These are phyloP conservation scores for Pseudotsuga menziesii DNA, from an alignment of 75 land plant species.

Conservation along the genomic window DNA sequence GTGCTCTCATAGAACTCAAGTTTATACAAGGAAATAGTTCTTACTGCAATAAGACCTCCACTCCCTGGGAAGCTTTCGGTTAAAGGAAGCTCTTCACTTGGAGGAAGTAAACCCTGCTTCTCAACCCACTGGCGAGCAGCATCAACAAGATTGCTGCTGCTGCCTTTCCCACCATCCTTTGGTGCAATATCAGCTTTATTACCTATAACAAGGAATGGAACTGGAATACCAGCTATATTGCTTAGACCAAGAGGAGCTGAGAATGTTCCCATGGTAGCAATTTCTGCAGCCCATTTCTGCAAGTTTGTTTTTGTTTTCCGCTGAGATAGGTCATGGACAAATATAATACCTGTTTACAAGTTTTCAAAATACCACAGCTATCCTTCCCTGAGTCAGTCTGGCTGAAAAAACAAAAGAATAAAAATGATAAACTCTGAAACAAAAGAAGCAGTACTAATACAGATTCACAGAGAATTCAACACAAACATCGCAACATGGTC, in stretches of 20 bases:
- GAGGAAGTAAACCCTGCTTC: conserved; percentile 84
- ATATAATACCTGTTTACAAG: conserved; percentile 62
- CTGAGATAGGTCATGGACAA: conserved; percentile 86
- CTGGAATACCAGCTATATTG: conserved; percentile 75
- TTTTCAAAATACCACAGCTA: conserved; percentile 6
- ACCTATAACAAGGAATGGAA: conserved; percentile 77
- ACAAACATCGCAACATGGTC: too few species aligned
- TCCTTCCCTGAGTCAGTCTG: conserved; percentile 14
- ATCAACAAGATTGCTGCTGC: conserved; percentile 94
- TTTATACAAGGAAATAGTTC: conserved; percentile 5
- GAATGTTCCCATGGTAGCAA: conserved; percentile 68
- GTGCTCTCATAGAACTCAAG: too few species aligned
- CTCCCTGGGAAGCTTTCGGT: conserved; percentile 71
- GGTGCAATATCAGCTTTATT: conserved; percentile 84
- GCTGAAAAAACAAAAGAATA: neutral
- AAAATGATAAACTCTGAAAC: neutral
- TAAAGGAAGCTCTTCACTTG: conserved; percentile 77
- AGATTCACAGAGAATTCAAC: neutral
- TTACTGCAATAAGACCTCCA: conserved; percentile 66
- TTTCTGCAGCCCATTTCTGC: conserved; percentile 79
- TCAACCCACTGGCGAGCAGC: conserved; percentile 93
- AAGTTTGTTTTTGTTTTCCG: conserved; percentile 74
- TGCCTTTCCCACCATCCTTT: conserved; percentile 62
- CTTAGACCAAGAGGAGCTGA: conserved; percentile 69
- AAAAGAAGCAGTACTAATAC: neutral